Conservation (phyloP, 176 grass and related monocot species). For the Oryza australiensis region DNA sequence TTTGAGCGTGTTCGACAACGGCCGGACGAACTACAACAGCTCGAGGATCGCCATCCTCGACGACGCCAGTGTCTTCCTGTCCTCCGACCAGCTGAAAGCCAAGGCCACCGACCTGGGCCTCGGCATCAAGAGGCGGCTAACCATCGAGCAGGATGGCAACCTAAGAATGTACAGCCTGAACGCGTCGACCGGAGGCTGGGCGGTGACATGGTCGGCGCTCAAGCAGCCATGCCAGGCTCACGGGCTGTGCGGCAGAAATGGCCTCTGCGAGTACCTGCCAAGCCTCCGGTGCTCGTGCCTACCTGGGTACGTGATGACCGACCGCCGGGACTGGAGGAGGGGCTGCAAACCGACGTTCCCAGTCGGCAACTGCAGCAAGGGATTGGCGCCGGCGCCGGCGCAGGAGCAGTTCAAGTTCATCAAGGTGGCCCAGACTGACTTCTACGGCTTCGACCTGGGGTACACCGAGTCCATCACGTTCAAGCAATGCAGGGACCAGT, state of each 20-base stretch:
- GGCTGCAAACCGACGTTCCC: slow-evolving; percentile 53
- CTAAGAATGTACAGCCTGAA: slow-evolving; percentile 61
- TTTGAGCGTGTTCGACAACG: neutral
- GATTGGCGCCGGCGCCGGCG: neutral
- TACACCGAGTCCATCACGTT: slow-evolving; percentile 19
- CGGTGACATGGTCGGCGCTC: slow-evolving; percentile 40
- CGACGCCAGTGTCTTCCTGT: neutral
- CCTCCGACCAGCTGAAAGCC: neutral
- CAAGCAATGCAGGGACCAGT: slow-evolving; percentile 24
- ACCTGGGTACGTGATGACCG: slow-evolving; percentile 52
- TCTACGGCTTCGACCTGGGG: slow-evolving; percentile 52
- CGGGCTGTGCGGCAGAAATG: slow-evolving; percentile 63
- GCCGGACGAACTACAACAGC: slow-evolving; percentile 30
- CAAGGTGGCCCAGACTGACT: slow-evolving; percentile 36
- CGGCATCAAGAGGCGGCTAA: slow-evolving; percentile 37
- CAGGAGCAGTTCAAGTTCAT: slow-evolving; percentile 24
- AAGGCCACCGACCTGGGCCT: neutral
- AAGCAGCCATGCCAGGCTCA: slow-evolving; percentile 37
- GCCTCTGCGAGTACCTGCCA: slow-evolving; percentile 39
- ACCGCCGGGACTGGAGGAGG: slow-evolving; percentile 45
- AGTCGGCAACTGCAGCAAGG: slow-evolving; percentile 1
- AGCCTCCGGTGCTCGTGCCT: slow-evolving; percentile 41
- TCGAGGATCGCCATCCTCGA: slow-evolving; percentile 2
- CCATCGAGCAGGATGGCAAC: slow-evolving; percentile 53
- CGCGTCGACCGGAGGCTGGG: slow-evolving; percentile 35